These are phyloP conservation scores for Porcisia hertigi DNA, from an alignment of 208 protist species.

Conservation along the genomic window DNA sequence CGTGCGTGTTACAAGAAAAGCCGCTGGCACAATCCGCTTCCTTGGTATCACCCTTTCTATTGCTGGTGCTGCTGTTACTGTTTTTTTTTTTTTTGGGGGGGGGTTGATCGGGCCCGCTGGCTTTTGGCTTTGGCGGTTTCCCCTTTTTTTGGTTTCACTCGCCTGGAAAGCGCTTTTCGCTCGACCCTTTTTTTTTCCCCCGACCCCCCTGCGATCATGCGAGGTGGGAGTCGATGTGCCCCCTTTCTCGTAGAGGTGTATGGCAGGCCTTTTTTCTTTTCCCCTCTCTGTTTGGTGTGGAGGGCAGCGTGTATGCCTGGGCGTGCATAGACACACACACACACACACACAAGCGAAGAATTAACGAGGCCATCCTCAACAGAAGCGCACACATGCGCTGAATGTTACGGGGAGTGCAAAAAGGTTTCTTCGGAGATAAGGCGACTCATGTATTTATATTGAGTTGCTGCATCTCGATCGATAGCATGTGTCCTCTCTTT, in stretches of 20 bases:
- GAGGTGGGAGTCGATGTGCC: no score
- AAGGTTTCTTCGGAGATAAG: background rate
- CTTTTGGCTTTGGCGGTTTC: no score
- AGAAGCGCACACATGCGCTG: no score
- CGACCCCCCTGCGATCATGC: no score
- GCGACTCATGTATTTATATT: background rate
- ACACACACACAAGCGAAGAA: no score
- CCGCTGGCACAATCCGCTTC: background rate
- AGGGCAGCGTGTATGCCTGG: no score
- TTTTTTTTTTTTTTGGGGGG: background rate
- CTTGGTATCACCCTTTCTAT: background rate
- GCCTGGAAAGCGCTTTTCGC: background rate
- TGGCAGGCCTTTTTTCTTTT: no score
- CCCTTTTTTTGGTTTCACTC: background rate
- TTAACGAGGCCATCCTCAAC: no score
- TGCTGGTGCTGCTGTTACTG: no score
- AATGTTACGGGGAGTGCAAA: background rate
- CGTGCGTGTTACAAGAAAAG: background rate
- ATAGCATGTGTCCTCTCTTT: background rate
- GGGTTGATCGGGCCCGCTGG: background rate
- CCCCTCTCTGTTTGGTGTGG: no score
- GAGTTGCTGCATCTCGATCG: background rate
- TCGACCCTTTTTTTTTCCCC: background rate
- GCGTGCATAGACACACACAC: no score
- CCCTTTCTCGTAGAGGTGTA: no score